Evolutionary conservation across 106 monocot genomes (phyloP), one percentile per base, ranked within the genome.

Genomic region (Allium fistulosum): DNA sequence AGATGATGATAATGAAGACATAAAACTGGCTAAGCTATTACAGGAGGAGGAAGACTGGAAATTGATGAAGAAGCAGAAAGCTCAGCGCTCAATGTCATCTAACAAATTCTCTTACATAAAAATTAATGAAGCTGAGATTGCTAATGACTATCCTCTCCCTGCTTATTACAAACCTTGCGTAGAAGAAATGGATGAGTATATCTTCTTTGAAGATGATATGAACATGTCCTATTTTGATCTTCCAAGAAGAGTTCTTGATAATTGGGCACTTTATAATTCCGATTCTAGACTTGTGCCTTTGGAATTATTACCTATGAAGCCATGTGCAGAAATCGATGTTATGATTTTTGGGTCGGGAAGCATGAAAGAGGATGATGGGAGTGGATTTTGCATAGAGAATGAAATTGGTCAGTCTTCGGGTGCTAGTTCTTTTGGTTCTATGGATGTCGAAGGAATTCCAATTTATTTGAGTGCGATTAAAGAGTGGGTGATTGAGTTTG

Each of bases 401-500:
- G 68, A 69, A 9, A 50, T 26, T 56, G 46, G 57, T 15, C 68
- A 69, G 28, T 69, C 57, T 53, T 92, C 89, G 17, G 75, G 71
- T 53, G 46, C 76, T 56, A 71, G 80, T 45, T 37, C 37, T 37
- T 37, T 37, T 37, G 71, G 67, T 13, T 58, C 59, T 16, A 62
- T 67, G 7, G 84, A 85, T 75, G 17, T 4, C 75, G 90, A 83
- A 65, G 96, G 97, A 5, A 75, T 97, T 57, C 84, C 89, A 62
- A 50, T 92, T 79, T 97, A 92, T 75, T 49, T 97, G 63, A 97
- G 97, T 71, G 75, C 89, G 57, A 83, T 97, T 14, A 97, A 97
- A 70, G 97, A 97, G 68, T 97, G 97, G 97, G 73, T 92, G 84
- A 89, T 97, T 66, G 97, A 97, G 59, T 97, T 97, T 80, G 97